Evolutionary conservation across 129 eudicot species (phyloP), one percentile per base, ranked within the genome.

Genomic region (Chrysanthemum seticuspe): DNA sequence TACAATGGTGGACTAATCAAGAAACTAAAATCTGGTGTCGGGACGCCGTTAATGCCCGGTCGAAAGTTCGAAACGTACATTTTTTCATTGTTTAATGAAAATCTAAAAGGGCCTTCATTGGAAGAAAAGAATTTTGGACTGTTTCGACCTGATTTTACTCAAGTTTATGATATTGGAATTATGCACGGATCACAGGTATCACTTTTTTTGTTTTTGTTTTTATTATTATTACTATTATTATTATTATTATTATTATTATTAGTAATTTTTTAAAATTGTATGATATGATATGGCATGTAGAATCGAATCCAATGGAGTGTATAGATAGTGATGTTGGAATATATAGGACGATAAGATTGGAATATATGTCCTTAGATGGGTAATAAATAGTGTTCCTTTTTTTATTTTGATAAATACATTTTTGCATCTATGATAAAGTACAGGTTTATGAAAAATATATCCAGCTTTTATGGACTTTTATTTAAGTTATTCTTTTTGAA

Each of bases 41-140:
- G 99, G 10, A 90, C 99, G 64, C 99, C 99, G 11, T 82, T 94
- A 87, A 85, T 94, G 96, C 99, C 97, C 0, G 71, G 78, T 13
- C 83, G 80, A 75, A 94, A 62, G 84, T 80, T 94, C 27, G 99
- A 90, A 85, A 88, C 89, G 0, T 94, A 90, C 65, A 84, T 90
- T 8, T 90, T 94, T 65, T 86, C 74, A 6, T 74, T 90, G 85
- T 94, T 94, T 34, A 90, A 86, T 65, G 99, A 94, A 83, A 86
- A 94, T 61, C 73, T 65, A 55, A 94, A 94, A 72, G 83, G 93
- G 29, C 97, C 97, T 3, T 83, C 96, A 27, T 36, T 84, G 68
- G 91, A 91, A 7, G 99, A 94, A 72, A 83, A 71, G 85, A 84
- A 86, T 40, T 94, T 91, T 67, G 99, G 99, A 59, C 76, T 94